These are phyloP conservation scores for Anaeramoeba ignava DNA, from an alignment of 78 protist species.

Conservation along the genomic window DNA sequence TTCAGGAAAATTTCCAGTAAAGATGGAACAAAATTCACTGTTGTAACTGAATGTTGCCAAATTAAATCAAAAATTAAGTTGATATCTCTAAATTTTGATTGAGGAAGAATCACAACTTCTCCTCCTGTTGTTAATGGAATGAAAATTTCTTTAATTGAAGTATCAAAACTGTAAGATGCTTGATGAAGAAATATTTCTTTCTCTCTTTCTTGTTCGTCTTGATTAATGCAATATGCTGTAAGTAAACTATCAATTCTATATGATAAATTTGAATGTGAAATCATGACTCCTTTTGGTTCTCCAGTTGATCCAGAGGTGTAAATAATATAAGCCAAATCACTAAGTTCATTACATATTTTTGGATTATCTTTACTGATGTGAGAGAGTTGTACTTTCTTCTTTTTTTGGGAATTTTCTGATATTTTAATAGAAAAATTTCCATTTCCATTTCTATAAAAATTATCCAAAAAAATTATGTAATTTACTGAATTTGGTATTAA, in stretches of 20 bases:
- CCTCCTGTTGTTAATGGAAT: not conserved
- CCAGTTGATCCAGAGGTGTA: constrained; percentile 40
- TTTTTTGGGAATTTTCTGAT: not conserved
- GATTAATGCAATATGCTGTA: not conserved
- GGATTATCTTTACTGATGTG: not conserved
- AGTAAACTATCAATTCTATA: not conserved
- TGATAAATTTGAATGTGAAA: not conserved
- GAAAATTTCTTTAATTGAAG: not conserved
- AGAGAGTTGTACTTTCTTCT: not conserved
- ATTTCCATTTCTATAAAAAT: not conserved
- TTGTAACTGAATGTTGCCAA: not conserved
- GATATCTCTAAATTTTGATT: not conserved
- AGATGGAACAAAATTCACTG: not conserved
- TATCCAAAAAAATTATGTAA: not conserved
- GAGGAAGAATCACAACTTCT: not conserved
- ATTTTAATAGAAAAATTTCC: not conserved
- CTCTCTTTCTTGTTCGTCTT: not conserved
- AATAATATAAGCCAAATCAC: constrained; percentile 21
- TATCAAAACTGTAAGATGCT: constrained; percentile 4
- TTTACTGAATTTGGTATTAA: not conserved
- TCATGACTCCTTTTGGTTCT: constrained; percentile 15
- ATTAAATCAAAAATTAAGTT: not conserved
- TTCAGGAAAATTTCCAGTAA: not conserved
- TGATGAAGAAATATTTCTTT: not conserved
- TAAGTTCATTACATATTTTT: not conserved